Percentiles rank a stretch among this genome's conserved stretches.
Conservation (phyloP, 768 basidiomycete genomes). For the Gymnopilus junonius region DNA sequence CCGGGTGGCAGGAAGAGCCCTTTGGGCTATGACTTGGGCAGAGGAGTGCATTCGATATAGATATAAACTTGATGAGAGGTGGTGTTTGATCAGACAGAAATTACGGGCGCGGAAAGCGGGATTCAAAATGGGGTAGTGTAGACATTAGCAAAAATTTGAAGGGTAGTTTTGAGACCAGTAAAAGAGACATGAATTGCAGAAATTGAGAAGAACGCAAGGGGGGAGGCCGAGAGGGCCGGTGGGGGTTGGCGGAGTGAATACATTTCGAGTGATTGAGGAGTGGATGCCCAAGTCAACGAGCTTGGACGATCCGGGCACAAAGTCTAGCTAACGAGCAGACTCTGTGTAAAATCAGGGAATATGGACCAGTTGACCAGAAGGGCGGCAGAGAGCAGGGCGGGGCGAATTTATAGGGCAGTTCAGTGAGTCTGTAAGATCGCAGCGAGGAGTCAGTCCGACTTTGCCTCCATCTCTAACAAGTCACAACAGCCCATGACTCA, state of each 20-base stretch:
- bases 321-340: constrained; percentile 40
- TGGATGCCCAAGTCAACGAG: constrained; percentile 46
- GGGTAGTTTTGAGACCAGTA: constrained; percentile 3
- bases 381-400: constrained; percentile 7
- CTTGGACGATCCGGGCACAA: constrained; percentile 49
- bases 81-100: constrained; percentile 33
- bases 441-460: constrained; percentile 25
- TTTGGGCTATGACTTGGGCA: constrained; percentile 63
- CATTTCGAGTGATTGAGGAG: constrained; percentile 44
- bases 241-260: constrained; percentile 25
- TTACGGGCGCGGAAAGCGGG: constrained; percentile 22
- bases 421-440: constrained; percentile 7
- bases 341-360: constrained; percentile 8
- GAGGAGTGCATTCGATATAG: constrained; percentile 42
- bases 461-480: constrained; percentile 17
- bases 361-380: not conserved
- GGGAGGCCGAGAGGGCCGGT: constrained; percentile 26
- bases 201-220: no score
- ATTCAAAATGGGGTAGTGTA: constrained; percentile 40
- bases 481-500: constrained; percentile 28
- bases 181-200: no score
- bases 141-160: constrained; percentile 34
- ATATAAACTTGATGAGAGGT: constrained; percentile 15
- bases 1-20: constrained; percentile 71
- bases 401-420: constrained; percentile 18